Evolutionary conservation across 306 rosid genomes (phyloP), one percentile per base, ranked within the genome.

Genomic region (Gastrolobium villosum): DNA sequence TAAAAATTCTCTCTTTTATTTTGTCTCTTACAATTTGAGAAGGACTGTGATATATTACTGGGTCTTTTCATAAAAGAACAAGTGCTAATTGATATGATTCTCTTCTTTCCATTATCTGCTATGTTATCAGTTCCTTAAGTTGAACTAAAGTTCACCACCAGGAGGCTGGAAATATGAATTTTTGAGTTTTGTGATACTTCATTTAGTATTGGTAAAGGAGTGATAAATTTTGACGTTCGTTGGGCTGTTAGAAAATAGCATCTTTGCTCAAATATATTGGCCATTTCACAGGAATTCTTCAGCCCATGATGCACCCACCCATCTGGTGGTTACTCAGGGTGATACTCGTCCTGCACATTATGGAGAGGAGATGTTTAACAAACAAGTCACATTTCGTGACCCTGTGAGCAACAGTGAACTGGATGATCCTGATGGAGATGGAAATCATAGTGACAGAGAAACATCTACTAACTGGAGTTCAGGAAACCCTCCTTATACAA

Each of bases 311-410:
- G 66, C 82, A 52, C 74, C 88, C 50, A 40, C 80, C 62, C 90
- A 83, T 69, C 80, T 74, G 71, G 79, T 75, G 35, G 87, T 53
- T 44, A 72, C 75, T 81, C 87, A 61, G 35, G 88, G 79, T 60
- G 82, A 82, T 75, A 72, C 65, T 57, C 83, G 10, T 67, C 71
- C 84, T 79, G 26, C 82, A 54, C 90, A 34, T 56, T 89, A 90
- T 80, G 85, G 76, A 60, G 94, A 85, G 78, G 98, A 88, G 86
- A 68, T 81, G 72, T 26, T 92, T 66, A 92, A 87, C 82, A 94
- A 87, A 74, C 97, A 92, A 88, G 99, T 94, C 79, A 92, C 86
- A 79, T 90, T 94, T 86, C 90, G 88, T 86, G 97, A 82, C 6
- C 95, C 92, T 41, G 86, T 92, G 72, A 87, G 86, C 88, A 80